These are phyloP conservation scores for Apophysomyces sp. DNA, from an alignment of 371 early-diverging fungal genomes.

Conservation along the genomic window DNA sequence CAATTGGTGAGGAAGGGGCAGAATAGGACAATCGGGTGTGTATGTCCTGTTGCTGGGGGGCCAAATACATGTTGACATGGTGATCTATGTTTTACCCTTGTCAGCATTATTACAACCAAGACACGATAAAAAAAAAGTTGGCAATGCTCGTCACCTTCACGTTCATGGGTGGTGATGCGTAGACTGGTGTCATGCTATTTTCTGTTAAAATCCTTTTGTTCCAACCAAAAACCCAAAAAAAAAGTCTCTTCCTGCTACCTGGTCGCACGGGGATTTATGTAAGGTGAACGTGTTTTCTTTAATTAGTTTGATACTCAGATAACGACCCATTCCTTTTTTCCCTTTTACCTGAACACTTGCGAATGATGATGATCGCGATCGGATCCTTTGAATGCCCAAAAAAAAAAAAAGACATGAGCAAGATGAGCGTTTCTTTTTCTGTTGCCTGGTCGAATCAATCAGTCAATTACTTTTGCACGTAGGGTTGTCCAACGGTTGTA, in stretches of 20 bases:
- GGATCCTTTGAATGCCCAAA: neutral
- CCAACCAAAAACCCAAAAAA: neutral
- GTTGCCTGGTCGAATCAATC: neutral
- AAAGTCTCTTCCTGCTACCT: neutral
- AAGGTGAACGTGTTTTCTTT: neutral
- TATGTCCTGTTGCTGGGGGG: neutral
- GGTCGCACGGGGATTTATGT: neutral
- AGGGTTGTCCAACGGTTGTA: neutral
- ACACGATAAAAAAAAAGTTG: neutral
- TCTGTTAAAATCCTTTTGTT: neutral
- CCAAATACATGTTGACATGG: neutral
- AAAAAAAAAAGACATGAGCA: neutral
- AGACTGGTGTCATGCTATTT: neutral
- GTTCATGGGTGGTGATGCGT: neutral
- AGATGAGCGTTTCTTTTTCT: neutral
- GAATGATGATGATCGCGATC: neutral
- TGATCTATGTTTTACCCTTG: neutral
- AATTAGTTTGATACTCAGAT: slow-evolving; percentile 1
- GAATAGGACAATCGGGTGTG: neutral
- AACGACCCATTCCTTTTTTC: neutral
- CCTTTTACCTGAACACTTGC: neutral
- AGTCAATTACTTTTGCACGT: neutral
- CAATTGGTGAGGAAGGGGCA: slow-evolving; percentile 1
- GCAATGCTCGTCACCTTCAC: neutral
- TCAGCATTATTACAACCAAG: neutral